phyloP scores from a whole-genome alignment of 305 asterid genomes.

The Solanum hybrid region DNA sequence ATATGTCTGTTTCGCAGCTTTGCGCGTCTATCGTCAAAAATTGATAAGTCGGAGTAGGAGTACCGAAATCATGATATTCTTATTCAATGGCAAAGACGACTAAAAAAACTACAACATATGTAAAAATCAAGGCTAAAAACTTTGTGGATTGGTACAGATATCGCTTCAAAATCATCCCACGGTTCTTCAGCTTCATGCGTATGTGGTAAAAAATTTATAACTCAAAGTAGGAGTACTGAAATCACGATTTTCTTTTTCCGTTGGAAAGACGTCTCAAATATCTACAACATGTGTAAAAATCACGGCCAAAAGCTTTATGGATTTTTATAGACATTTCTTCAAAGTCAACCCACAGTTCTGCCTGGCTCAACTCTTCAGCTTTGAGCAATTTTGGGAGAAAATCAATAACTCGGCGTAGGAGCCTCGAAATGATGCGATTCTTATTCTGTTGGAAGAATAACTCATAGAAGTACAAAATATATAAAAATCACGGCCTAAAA shows the following conservation, averaged over 20 bases:
- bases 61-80: neutral
- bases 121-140: neutral
- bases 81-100: neutral
- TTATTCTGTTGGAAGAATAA: neutral
- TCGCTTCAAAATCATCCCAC: neutral
- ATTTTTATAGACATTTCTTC: neutral
- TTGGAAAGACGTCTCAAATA: neutral
- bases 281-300: neutral
- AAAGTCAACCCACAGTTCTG: neutral
- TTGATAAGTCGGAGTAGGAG: neutral
- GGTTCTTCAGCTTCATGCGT: neutral
- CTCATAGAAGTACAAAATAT: neutral
- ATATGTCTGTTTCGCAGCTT: neutral
- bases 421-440: too few species aligned
- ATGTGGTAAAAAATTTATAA: neutral
- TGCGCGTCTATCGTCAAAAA: neutral
- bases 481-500: too few species aligned
- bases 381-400: too few species aligned
- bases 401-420: too few species aligned
- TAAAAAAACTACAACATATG: neutral
- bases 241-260: too few species aligned
- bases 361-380: neutral
- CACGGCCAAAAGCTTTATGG: neutral
- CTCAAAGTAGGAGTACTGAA: neutral
- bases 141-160: neutral